phyloP scores from a whole-genome alignment of 2,329 filamentous ascomycete species.

The Paracamarosporium sp. region DNA sequence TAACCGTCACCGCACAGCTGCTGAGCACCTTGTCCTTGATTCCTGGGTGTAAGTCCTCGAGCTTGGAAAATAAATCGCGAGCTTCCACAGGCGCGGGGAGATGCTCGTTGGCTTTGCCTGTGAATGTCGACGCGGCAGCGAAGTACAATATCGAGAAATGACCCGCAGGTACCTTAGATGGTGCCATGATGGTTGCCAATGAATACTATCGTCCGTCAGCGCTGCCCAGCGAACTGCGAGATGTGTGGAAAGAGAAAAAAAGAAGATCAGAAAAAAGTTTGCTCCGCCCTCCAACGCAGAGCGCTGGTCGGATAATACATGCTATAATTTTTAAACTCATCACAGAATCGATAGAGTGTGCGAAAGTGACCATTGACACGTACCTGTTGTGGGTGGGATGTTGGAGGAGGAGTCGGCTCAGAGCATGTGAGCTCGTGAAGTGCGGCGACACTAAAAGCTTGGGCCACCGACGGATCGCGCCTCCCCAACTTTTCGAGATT shows the following conservation, averaged over 20 bases:
- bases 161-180: slow-evolving; percentile 60
- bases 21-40: slow-evolving; percentile 72
- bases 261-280: slow-evolving; percentile 39
- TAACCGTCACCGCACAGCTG: slow-evolving; percentile 79
- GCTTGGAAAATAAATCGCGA: slow-evolving; percentile 66
- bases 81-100: slow-evolving; percentile 72
- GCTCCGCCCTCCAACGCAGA: slow-evolving; percentile 40
- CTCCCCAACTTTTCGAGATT: slow-evolving; percentile 7
- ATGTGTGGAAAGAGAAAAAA: not conserved
- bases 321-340: slow-evolving; percentile 51
- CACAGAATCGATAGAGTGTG: slow-evolving; percentile 24
- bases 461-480: slow-evolving; percentile 10
- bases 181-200: slow-evolving; percentile 37
- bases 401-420: slow-evolving; percentile 13
- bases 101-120: slow-evolving; percentile 69
- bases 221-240: not conserved
- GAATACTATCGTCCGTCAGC: slow-evolving; percentile 23
- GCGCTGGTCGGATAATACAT: slow-evolving; percentile 57
- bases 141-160: slow-evolving; percentile 86
- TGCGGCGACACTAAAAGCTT: slow-evolving; percentile 26
- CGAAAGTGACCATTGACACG: slow-evolving; percentile 8
- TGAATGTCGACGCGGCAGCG: slow-evolving; percentile 75
- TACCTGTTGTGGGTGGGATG: slow-evolving; percentile 23
- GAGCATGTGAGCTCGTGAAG: slow-evolving; percentile 27
- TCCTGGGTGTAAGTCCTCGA: slow-evolving; percentile 74